Evolutionary conservation across 306 rosid genomes (phyloP), one percentile per base, ranked within the genome.

Genomic region (Casuarina cunninghamiana): DNA sequence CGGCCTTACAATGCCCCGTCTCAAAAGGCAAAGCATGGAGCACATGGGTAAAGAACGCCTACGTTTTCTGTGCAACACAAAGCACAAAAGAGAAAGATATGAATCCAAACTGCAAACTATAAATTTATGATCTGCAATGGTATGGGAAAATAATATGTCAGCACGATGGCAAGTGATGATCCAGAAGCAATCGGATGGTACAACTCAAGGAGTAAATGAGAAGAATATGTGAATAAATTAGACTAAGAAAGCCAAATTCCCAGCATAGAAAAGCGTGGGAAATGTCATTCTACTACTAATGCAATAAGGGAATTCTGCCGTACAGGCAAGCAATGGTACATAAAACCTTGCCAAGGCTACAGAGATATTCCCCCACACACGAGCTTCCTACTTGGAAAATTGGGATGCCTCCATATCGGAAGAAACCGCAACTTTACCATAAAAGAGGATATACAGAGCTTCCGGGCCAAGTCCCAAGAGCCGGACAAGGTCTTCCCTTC

Each of bases 181-280:
- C 21, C 13, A 60, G 6, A 50, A 65, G 80, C 70, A 82, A 38
- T 53, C 71, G 44, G 79, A 79, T 79, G 73, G 54, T 68, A 58
- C 39, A 6, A 16, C 16, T 66, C 50, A 7, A 17, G 21, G 38
- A 37, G 48, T 43, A 35, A 51, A 10, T 50, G 66, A 51, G 79
- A 84, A 71, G n/a, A 75, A 55, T 69, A 38, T 75, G 71, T 26
- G 86, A 74, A 84, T 81, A 81, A 77, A 73, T 79, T 69, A 63
- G 65, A 44, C 76, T 81, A 62, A 63, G 78, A 78, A 81, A 85
- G 67, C 76, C 75, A 86, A 89, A 69, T 81, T 74, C 81, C 88
- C 88, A 69, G 61, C 41, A 81, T 12, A 76, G 83, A 84, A 81
- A 87, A 86, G 62, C 42, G 75, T 74, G 86, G 84, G 86, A 82